These are phyloP conservation scores for Alternaria arborescens DNA, from an alignment of 2,329 filamentous ascomycete genomes.

Conservation along the genomic window DNA sequence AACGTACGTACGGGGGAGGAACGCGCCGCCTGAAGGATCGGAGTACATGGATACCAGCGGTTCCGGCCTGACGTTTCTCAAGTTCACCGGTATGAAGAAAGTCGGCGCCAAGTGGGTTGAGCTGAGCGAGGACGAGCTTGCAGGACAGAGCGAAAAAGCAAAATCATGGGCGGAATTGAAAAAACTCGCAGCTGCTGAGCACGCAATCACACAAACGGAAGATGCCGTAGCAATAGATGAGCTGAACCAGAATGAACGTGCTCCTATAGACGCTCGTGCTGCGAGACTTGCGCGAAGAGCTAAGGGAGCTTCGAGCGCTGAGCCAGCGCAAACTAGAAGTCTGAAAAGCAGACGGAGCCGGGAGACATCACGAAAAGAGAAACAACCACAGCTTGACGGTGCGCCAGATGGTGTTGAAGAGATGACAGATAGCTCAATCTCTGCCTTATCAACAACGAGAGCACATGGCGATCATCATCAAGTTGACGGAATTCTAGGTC, in stretches of 20 bases:
- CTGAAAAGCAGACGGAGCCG: neutral
- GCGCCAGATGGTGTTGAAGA: neutral
- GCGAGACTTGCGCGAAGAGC: constrained; percentile 15
- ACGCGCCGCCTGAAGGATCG: constrained; percentile 32
- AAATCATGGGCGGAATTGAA: constrained; percentile 4
- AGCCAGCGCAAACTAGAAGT: neutral
- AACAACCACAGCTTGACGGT: neutral
- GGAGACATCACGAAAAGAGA: neutral
- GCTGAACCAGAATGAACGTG: neutral
- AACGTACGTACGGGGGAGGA: constrained; percentile 37
- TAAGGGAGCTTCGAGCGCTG: constrained; percentile 4
- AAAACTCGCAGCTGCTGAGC: neutral
- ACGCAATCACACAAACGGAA: neutral
- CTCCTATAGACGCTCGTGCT: constrained; percentile 14
- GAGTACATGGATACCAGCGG: constrained; percentile 44
- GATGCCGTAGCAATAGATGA: neutral
- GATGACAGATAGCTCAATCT: neutral
- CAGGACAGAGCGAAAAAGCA: constrained; percentile 8
- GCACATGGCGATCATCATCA: neutral
- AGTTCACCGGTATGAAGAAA: constrained; percentile 39
- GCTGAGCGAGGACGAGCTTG: constrained; percentile 26
- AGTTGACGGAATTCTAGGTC: neutral
- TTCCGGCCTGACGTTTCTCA: constrained; percentile 21
- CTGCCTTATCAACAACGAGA: neutral
- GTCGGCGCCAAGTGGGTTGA: constrained; percentile 33